These are phyloP conservation scores for Colletotrichum somersetense DNA, from an alignment of 2,329 filamentous ascomycete species.

Conservation along the genomic window DNA sequence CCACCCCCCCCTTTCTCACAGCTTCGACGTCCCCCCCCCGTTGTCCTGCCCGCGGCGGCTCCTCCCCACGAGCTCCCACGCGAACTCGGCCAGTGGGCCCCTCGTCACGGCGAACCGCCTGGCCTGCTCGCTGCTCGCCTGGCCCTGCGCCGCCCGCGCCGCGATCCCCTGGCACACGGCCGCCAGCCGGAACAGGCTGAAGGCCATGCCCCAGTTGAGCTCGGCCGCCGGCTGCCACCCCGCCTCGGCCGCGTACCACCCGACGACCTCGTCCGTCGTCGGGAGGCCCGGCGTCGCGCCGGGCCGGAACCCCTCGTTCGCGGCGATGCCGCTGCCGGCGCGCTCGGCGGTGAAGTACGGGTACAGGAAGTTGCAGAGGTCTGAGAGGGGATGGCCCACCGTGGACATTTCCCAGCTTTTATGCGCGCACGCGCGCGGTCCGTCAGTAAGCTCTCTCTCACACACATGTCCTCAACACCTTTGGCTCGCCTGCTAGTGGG, in stretches of 20 bases:
- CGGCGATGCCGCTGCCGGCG: constrained; percentile 47
- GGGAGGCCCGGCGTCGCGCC: constrained; percentile 74
- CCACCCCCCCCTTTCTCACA: constrained; percentile 36
- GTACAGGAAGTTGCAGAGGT: constrained; percentile 81
- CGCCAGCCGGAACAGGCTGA: constrained; percentile 71
- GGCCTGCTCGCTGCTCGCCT: constrained; percentile 90
- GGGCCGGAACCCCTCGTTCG: constrained; percentile 68
- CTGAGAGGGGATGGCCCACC: constrained; percentile 93
- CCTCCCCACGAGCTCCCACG: constrained; percentile 76
- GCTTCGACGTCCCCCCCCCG: constrained; percentile 42
- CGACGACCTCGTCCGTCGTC: constrained; percentile 55
- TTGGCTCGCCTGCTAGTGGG: background rate
- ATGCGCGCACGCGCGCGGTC: background rate
- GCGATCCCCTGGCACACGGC: constrained; percentile 89
- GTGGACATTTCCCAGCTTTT: constrained; percentile 95
- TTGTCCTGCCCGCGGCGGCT: constrained; percentile 55
- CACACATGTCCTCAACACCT: no score
- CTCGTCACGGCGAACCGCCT: constrained; percentile 77
- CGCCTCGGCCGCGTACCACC: constrained; percentile 62
- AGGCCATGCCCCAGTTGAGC: constrained; percentile 72
- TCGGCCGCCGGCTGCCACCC: constrained; percentile 78
- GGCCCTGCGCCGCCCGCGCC: constrained; percentile 83
- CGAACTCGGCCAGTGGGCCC: constrained; percentile 79
- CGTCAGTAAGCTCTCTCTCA: background rate
- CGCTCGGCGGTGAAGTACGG: constrained; percentile 55